phyloP scores from a whole-genome alignment of 345 rosid species.

The Linum lewisii region DNA sequence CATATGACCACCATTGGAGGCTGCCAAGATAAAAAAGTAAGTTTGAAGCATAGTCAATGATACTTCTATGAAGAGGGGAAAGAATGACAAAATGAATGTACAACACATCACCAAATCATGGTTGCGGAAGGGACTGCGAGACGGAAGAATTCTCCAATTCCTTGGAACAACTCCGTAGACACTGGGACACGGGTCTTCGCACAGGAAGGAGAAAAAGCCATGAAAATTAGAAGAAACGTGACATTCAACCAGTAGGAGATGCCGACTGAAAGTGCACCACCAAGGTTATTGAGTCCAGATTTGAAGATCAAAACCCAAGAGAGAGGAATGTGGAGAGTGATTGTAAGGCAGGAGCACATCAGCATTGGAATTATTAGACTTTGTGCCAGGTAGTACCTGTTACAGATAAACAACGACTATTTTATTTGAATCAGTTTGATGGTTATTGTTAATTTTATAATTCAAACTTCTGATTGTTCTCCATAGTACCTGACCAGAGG shows the following conservation, averaged over 20 bases:
- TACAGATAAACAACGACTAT: too few relatives aligned
- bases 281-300: conserved; percentile 10
- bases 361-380: conserved; percentile 18
- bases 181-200: conserved; percentile 16
- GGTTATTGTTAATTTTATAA: too few relatives aligned
- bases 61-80: not conserved
- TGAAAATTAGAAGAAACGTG: conserved; percentile 10
- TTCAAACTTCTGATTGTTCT: too few relatives aligned
- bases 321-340: conserved; percentile 18
- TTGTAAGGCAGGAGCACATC: conserved; percentile 6
- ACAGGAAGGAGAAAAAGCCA: conserved; percentile 13
- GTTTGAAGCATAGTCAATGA: not conserved
- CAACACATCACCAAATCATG: conserved; percentile 17
- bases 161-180: conserved; percentile 13
- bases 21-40: not conserved
- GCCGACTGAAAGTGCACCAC: conserved; percentile 19
- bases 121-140: conserved; percentile 17
- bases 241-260: conserved; percentile 23
- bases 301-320: conserved; percentile 19
- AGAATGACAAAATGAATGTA: not conserved
- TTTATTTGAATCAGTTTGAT: too few relatives aligned
- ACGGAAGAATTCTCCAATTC: conserved; percentile 19
- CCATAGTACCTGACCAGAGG: conserved; percentile 12
- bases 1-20: conserved; percentile 24
- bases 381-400: conserved; percentile 14